Evolutionary conservation across 78 protist species (phyloP).

Genomic region (Protostelium mycophagum): DNA sequence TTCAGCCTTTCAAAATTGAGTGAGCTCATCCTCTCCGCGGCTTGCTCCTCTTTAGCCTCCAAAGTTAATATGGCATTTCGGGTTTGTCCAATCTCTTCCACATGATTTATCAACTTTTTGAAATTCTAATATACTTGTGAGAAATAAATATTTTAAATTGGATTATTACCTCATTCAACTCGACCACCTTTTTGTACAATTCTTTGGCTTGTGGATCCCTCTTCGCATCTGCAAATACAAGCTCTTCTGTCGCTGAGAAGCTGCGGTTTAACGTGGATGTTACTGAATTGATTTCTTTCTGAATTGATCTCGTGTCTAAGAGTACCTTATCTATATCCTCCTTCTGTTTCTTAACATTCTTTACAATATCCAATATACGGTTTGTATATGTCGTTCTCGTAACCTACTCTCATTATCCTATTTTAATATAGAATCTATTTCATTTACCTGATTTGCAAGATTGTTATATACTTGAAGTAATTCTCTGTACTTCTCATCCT

Average conservation of each 20-base stretch:
- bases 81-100: not conserved
- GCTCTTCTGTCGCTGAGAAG: conserved; percentile 58
- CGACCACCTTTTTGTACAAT: conserved; percentile 39
- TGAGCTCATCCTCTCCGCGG: not conserved
- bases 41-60: not conserved
- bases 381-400: conserved; percentile 67
- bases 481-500: conserved; percentile 50
- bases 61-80: not conserved
- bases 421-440: not conserved
- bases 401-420: conserved; percentile 34
- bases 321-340: conserved; percentile 65
- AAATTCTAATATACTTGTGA: not conserved
- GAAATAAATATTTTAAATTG: not conserved
- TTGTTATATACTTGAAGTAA: conserved; percentile 55
- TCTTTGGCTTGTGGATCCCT: conserved; percentile 29
- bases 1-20: not conserved
- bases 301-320: conserved; percentile 57
- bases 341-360: conserved; percentile 71
- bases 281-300: conserved; percentile 63
- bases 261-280: conserved; percentile 57
- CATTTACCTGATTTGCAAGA: not conserved
- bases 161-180: conserved; percentile 11
- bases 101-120: not conserved
- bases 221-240: conserved; percentile 53
- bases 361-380: conserved; percentile 69